Evolutionary conservation across 805 yeast genomes (phyloP).

Genomic region (Candida methanosorbosa): DNA sequence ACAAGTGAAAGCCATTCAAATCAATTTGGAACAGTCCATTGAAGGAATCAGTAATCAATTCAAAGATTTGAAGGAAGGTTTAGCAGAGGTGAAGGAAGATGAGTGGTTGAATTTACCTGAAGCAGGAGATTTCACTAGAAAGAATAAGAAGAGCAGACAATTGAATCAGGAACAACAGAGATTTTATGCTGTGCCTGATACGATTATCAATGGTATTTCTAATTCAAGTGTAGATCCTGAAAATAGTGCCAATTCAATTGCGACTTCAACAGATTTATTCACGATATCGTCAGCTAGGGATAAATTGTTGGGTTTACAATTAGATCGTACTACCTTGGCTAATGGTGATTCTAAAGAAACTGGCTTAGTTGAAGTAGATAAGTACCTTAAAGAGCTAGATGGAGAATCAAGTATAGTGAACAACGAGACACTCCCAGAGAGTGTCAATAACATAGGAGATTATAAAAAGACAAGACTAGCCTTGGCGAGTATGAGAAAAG

Average conservation of each 20-base stretch:
- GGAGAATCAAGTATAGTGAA: conserved; percentile 7
- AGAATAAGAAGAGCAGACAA: conserved; percentile 64
- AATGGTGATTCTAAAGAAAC: conserved; percentile 4
- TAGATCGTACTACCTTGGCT: conserved; percentile 30
- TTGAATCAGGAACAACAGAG: conserved; percentile 56
- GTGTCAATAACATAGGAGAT: conserved; percentile 38
- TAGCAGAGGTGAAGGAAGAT: conserved; percentile 49
- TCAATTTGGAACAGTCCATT: conserved; percentile 16
- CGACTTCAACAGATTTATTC: conserved; percentile 32
- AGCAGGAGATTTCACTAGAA: conserved; percentile 76
- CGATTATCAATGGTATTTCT: conserved; percentile 32
- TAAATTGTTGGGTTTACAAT: conserved; percentile 42
- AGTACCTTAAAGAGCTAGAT: conserved; percentile 34
- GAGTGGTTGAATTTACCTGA: conserved; percentile 85
- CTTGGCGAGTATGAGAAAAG: conserved; percentile 56
- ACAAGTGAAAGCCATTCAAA: conserved; percentile 9
- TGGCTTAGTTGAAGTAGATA: conserved; percentile 23
- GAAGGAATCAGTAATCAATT: conserved; percentile 44
- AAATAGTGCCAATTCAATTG: conserved; percentile 10
- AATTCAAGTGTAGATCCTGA: conserved; percentile 29
- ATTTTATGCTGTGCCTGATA: conserved; percentile 78
- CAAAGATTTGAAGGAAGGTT: conserved; percentile 55
- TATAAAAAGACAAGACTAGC: conserved; percentile 48
- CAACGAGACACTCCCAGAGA: conserved; percentile 14
- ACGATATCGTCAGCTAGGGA: conserved; percentile 59